These are phyloP conservation scores for Psilocybe cubensis DNA, from an alignment of 768 basidiomycete genomes.

Conservation along the genomic window DNA sequence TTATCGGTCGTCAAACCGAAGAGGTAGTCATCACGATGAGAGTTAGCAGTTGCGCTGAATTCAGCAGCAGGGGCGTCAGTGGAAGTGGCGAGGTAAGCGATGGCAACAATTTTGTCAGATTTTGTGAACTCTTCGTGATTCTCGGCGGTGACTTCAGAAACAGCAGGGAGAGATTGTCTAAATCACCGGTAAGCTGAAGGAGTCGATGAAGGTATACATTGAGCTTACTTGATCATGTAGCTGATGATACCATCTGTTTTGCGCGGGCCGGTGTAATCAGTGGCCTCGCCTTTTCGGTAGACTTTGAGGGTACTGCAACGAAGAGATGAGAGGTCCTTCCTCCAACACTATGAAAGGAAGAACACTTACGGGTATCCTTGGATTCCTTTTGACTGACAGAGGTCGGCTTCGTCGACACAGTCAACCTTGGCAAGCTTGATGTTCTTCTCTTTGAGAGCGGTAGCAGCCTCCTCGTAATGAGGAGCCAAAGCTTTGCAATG, in stretches of 20 bases:
- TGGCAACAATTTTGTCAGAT: slow-evolving; percentile 87
- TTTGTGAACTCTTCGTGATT: slow-evolving; percentile 86
- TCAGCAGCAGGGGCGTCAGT: slow-evolving; percentile 71
- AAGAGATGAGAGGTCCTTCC: neutral
- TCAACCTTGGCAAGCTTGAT: slow-evolving; percentile 97
- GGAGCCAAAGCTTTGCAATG: slow-evolving; percentile 97
- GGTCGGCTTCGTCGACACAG: slow-evolving; percentile 92
- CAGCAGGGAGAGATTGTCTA: slow-evolving; percentile 92
- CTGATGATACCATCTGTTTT: slow-evolving; percentile 95
- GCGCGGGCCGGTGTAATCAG: slow-evolving; percentile 86
- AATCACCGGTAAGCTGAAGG: slow-evolving; percentile 9
- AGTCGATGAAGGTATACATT: neutral
- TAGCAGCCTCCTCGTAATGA: slow-evolving; percentile 93
- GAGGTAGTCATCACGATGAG: slow-evolving; percentile 90
- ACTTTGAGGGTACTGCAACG: slow-evolving; percentile 80
- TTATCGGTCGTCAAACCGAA: slow-evolving; percentile 86
- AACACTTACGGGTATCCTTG: slow-evolving; percentile 91
- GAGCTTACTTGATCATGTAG: slow-evolving; percentile 92
- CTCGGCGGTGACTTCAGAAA: slow-evolving; percentile 75
- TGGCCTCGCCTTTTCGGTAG: slow-evolving; percentile 80
- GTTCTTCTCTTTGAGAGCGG: slow-evolving; percentile 84
- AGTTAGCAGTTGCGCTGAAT: slow-evolving; percentile 82
- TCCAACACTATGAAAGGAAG: neutral
- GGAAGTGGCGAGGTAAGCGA: slow-evolving; percentile 82
- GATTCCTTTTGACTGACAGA: slow-evolving; percentile 87